Evolutionary conservation across 225 moss, liverwort and hornwort genomes (phyloP).

Genomic region (Asterella californica): DNA sequence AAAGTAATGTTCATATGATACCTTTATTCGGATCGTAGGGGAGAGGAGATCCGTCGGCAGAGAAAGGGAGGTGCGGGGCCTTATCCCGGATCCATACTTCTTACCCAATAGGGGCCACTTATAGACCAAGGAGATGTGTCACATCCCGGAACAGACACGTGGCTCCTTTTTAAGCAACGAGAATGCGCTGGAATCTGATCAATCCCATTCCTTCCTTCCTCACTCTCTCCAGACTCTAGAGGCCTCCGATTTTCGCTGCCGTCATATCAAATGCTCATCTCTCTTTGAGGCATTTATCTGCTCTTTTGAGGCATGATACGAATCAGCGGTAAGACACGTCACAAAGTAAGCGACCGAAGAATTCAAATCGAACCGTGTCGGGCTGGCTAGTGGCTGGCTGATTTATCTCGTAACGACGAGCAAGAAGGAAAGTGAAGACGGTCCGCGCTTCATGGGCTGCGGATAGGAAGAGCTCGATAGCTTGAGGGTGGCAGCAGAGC

Average conservation of each 20-base stretch:
- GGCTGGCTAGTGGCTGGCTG: background rate
- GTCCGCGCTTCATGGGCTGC: background rate
- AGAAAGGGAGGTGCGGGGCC: background rate
- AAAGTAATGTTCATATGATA: no score
- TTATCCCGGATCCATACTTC: background rate
- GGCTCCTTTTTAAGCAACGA: background rate
- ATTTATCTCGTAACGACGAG: background rate
- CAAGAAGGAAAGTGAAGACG: background rate
- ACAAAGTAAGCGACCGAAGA: background rate
- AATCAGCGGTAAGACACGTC: background rate
- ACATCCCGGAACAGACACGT: background rate
- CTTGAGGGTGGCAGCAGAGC: background rate
- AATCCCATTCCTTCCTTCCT: background rate
- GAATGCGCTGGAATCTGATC: background rate
- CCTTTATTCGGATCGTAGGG: no score
- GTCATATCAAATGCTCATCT: no score
- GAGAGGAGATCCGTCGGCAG: no score
- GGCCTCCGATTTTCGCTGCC: background rate
- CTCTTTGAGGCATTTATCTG: background rate
- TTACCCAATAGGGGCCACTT: background rate
- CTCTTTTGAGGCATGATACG: background rate
- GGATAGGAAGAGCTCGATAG: background rate
- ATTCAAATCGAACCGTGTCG: background rate
- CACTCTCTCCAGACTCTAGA: background rate
- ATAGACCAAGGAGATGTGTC: background rate